These are phyloP conservation scores for Pascua guehoae DNA, from an alignment of 1,284 basidiomycete genomes.

Conservation along the genomic window DNA sequence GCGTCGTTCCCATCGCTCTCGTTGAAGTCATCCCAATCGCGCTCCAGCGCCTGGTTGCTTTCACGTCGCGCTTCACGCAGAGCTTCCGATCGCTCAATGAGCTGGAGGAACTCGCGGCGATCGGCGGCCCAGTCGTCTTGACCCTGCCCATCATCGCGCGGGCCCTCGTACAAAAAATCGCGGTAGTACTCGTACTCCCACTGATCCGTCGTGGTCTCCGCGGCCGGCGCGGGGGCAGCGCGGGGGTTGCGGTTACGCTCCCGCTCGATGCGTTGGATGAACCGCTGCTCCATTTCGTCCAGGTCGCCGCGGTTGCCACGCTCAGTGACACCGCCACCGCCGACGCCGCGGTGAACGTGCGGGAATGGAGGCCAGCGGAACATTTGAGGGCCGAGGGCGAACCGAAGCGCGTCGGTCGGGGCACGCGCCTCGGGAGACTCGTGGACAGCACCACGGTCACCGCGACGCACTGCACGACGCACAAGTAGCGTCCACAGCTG, in stretches of 20 bases:
- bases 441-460: background rate
- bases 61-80: background rate
- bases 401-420: too few species aligned
- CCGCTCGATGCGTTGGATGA: constrained; percentile 4
- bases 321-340: background rate
- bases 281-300: constrained; percentile 7
- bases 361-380: too few species aligned
- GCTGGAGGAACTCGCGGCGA: constrained; percentile 12
- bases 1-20: too few species aligned
- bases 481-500: constrained; percentile 8
- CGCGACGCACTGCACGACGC: background rate
- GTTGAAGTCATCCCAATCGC: too few species aligned
- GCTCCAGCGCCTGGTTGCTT: too few species aligned
- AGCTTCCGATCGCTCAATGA: constrained; percentile 8
- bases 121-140: constrained; percentile 3
- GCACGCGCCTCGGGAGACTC: background rate
- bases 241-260: background rate
- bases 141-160: constrained; percentile 1
- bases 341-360: background rate
- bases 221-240: background rate
- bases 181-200: constrained; percentile 15
- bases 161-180: constrained; percentile 11
- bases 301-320: background rate
- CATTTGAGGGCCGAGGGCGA: too few species aligned
- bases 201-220: background rate